Evolutionary conservation across 1,139 yeast genomes (phyloP), one percentile per base, ranked within the genome.

Genomic region (Casaregolazyma lundiana): DNA sequence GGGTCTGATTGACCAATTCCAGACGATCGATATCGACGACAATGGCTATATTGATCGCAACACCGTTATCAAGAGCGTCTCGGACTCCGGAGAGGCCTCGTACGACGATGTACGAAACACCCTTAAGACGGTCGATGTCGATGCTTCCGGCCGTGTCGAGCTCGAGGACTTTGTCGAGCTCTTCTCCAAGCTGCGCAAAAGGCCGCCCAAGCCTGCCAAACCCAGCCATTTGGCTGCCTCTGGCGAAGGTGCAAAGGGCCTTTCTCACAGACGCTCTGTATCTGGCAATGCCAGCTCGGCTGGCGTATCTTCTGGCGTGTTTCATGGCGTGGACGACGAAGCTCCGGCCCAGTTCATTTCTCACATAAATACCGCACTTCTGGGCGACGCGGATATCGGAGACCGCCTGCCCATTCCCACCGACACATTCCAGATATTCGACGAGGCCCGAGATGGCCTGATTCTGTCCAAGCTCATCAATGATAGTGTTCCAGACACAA

Each of bases 401-500:
- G 72, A 75, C 52, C 73, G 96, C 57, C 71, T 92, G 55, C 98
- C 99, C 6, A 84, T 92, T 62, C 95, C 96, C 54, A 82, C 95
- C 7, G 96, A 92, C 55, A 84, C 92, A 35, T 92, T 92, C 73
- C 97, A 94, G 70, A 76, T 92, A 51, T 92, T 92, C 62, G 99
- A 92, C 66, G 98, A 92, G 68, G 88, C 96, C 70, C 81, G 90
- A 58, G 98, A 94, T 65, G 97, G 98, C 55, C 75, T 92, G 61
- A 92, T 94, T 20, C 75, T 92, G 50, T 89, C 97, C 20, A 87
- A 89, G 66, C 81, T 92, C 65, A 89, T 94, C 66, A 92, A 92
- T 66, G 98, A 92, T 67, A 88, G 97, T 17, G 98, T 92, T 32
- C 96, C 98, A 7, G 97, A 92, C 66, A 92, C 98, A 11, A 92